phyloP scores from a whole-genome alignment of 2,329 filamentous ascomycete genomes.

The Microsporum audouinii region DNA sequence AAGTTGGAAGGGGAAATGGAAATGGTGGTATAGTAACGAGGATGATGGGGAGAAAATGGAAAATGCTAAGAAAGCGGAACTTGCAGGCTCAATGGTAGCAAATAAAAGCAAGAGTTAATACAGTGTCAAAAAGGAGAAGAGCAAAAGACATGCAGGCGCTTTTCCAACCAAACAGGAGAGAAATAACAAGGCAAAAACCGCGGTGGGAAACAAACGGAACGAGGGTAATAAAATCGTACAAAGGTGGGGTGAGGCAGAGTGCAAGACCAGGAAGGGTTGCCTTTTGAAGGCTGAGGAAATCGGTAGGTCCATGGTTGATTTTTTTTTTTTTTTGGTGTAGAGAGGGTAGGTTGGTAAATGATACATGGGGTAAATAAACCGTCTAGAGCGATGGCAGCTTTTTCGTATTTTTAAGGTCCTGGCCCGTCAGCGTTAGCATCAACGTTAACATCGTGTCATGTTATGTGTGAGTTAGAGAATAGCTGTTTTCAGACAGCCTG shows the following conservation, averaged over 20 bases:
- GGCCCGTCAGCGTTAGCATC: neutral
- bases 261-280: neutral
- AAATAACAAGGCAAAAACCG: neutral
- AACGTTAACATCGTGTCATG: neutral
- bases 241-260: neutral
- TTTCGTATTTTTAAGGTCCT: neutral
- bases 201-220: neutral
- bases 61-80: constrained; percentile 1
- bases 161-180: constrained; percentile 6
- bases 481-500: neutral
- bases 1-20: neutral
- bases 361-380: neutral
- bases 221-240: constrained; percentile 4
- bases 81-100: constrained; percentile 1
- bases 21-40: neutral
- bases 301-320: too few species aligned
- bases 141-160: constrained; percentile 1
- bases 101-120: constrained; percentile 3
- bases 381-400: neutral
- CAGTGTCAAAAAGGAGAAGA: constrained; percentile 6
- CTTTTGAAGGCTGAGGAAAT: neutral
- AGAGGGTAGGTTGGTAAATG: neutral
- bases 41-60: neutral
- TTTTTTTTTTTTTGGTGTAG: neutral
- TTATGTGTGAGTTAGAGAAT: neutral